Base-by-base conservation (phyloP, 306 rosid genomes). In the Gynostemma pentaphyllum region DNA sequence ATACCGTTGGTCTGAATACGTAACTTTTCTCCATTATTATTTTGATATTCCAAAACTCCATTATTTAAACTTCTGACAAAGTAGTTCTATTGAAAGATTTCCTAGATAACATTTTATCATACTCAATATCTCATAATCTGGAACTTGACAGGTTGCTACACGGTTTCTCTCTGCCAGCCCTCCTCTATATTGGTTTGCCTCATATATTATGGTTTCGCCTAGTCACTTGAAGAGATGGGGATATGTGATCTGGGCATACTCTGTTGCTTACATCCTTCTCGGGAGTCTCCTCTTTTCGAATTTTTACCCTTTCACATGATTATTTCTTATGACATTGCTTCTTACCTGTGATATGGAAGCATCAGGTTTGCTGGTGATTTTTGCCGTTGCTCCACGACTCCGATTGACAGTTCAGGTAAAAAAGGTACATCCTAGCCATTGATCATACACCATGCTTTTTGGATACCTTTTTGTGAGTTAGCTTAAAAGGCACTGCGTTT, bases 121-220 rank as follows among this genome's bases (percentile, higher is more conserved):
- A 41, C 28, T 9, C 9, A 27, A n/a, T 71, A 24, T 29, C 16
- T n/a, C n/a, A 36, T 2, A 41, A 32, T 12, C 28, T 5, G 13
- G 34, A 19, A 47, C 48, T 40, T 41, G 68, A 69, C 94, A 92
- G 96, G 96, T 92, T 59, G 78, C 98, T 6, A 88, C 98, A 54
- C 96, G 95, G 62, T 88, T 92, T 83, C 72, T 92, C 68, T 85
- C 98, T 47, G 78, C 91, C 45, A 86, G 87, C 70, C 95, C 98
- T 70, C 76, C 92, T 44, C 76, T 92, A 8, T 92, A 88, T 79
- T 92, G 98, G 98, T 92, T 82, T 76, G 88, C 94, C 61, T 74
- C 95, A 3, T 70, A 82, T 60, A 52, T 86, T 61, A 86, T 82
- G 87, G 63, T 63, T 55, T 45, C 73, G 9, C 91, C 64, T 8